Evolutionary conservation across 2,329 filamentous ascomycete genomes (phyloP).

Genomic region (Hortaea werneckii): DNA sequence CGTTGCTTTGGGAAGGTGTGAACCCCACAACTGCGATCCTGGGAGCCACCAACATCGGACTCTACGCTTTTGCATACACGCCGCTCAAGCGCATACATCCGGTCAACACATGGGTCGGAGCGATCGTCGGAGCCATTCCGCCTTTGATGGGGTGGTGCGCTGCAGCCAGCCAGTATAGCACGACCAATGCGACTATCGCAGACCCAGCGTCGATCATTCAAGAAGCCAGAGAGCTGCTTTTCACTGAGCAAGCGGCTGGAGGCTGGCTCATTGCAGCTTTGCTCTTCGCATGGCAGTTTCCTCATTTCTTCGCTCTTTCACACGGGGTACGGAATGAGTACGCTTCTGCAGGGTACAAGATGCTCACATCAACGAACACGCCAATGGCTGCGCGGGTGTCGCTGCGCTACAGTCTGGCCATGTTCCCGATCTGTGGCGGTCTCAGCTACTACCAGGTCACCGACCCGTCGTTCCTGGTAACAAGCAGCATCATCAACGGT

Average conservation of each 20-base stretch:
- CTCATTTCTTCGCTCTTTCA: conserved; percentile 91
- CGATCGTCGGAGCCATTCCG: conserved; percentile 83
- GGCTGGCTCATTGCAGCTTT: conserved; percentile 82
- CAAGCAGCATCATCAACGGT: conserved; percentile 69
- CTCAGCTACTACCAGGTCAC: conserved; percentile 74
- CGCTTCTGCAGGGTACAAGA: conserved; percentile 54
- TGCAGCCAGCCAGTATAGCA: conserved; percentile 75
- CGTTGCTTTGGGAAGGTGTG: conserved; percentile 74
- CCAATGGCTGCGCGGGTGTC: conserved; percentile 78
- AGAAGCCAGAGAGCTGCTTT: conserved; percentile 25
- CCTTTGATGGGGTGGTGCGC: conserved; percentile 98
- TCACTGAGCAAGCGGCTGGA: conserved; percentile 40
- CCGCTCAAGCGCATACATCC: conserved; percentile 79
- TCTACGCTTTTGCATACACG: conserved; percentile 90
- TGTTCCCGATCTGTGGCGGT: conserved; percentile 75
- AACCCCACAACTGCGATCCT: conserved; percentile 88
- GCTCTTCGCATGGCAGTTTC: conserved; percentile 94
- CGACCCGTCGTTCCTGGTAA: conserved; percentile 72
- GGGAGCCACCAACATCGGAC: conserved; percentile 70
- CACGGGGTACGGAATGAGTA: conserved; percentile 89
- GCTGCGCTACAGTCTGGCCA: conserved; percentile 72
- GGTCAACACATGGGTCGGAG: conserved; percentile 91
- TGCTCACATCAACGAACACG: conserved; percentile 82
- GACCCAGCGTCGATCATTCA: conserved; percentile 13
- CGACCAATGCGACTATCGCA: conserved; percentile 15